Evolutionary conservation across 768 basidiomycete genomes (phyloP).

Genomic region (Phanerochaete carnosa): DNA sequence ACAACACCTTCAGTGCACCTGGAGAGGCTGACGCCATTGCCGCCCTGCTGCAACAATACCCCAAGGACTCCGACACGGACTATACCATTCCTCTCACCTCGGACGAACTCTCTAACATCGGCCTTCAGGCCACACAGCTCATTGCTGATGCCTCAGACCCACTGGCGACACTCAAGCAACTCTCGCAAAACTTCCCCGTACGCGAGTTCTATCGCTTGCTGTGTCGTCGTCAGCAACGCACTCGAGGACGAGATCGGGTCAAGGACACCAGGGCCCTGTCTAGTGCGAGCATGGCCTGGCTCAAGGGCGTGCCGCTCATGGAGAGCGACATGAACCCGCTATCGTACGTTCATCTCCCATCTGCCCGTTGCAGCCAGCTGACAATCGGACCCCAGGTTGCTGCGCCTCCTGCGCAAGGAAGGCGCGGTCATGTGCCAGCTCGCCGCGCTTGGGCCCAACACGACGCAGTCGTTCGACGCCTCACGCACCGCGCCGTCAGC

Average conservation of each 20-base stretch:
- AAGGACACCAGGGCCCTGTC: conserved; percentile 54
- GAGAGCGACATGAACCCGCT: conserved; percentile 71
- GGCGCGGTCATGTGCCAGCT: conserved; percentile 57
- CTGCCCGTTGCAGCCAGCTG: background rate
- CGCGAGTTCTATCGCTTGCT: conserved; percentile 67
- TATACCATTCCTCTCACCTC: conserved; percentile 19
- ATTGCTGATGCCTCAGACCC: conserved; percentile 56
- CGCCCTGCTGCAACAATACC: conserved; percentile 26
- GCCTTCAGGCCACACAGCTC: conserved; percentile 71
- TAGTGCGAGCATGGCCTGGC: conserved; percentile 63
- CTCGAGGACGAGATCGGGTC: conserved; percentile 51
- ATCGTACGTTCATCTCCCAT: conserved; percentile 38
- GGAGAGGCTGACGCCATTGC: conserved; percentile 18
- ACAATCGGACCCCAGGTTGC: conserved; percentile 40
- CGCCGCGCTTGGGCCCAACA: conserved; percentile 56
- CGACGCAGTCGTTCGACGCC: conserved; percentile 67
- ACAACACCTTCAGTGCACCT: background rate
- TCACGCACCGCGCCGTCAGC: conserved; percentile 63
- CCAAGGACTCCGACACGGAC: conserved; percentile 19
- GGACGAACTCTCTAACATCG: conserved; percentile 55
- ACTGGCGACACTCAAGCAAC: conserved; percentile 54
- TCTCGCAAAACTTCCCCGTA: conserved; percentile 91
- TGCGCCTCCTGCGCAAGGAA: conserved; percentile 75
- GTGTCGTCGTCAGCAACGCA: conserved; percentile 49
- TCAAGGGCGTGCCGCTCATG: conserved; percentile 69